Conservation (phyloP, 2,329 filamentous ascomycete species). For the Xylariaceae sp. region DNA sequence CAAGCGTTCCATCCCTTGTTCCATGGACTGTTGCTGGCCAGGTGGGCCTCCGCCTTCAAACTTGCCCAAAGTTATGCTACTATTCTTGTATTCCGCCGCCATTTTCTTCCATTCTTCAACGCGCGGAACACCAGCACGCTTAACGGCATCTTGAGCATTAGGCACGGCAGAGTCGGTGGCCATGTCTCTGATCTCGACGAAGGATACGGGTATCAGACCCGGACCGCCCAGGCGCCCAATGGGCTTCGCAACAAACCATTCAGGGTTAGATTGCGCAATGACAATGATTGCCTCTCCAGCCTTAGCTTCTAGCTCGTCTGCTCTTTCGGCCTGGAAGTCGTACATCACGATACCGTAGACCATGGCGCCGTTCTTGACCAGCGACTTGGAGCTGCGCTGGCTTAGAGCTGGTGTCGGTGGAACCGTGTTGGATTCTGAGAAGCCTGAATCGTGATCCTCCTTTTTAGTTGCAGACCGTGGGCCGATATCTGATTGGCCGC, state of each 20-base stretch:
- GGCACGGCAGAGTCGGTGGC: conserved; percentile 76
- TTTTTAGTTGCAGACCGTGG: conserved; percentile 51
- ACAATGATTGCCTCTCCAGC: conserved; percentile 96
- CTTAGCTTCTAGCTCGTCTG: conserved; percentile 95
- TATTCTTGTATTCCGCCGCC: conserved; percentile 98
- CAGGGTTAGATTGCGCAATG: conserved; percentile 95
- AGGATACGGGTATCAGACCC: conserved; percentile 92
- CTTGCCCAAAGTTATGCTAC: conserved; percentile 92
- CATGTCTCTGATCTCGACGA: conserved; percentile 96
- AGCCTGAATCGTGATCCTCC: conserved; percentile 87
- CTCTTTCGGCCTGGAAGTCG: conserved; percentile 89
- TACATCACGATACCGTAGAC: conserved; percentile 97
- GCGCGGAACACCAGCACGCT: conserved; percentile 82
- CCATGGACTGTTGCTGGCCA: conserved; percentile 48
- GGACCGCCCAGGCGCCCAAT: conserved; percentile 95
- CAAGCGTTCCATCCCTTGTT: conserved; percentile 74
- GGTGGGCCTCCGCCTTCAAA: conserved; percentile 61
- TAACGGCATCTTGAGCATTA: conserved; percentile 82
- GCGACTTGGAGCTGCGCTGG: conserved; percentile 50
- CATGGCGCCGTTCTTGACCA: conserved; percentile 69
- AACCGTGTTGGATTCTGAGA: conserved; percentile 58
- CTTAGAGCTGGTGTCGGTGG: conserved; percentile 35
- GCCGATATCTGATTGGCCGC: conserved; percentile 64
- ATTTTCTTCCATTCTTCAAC: conserved; percentile 99
- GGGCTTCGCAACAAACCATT: conserved; percentile 99